Percentiles rank a stretch among this genome's conserved stretches.
These are phyloP conservation scores for Botrytis paeoniae DNA, from an alignment of 2,329 filamentous ascomycete genomes.

Conservation along the genomic window DNA sequence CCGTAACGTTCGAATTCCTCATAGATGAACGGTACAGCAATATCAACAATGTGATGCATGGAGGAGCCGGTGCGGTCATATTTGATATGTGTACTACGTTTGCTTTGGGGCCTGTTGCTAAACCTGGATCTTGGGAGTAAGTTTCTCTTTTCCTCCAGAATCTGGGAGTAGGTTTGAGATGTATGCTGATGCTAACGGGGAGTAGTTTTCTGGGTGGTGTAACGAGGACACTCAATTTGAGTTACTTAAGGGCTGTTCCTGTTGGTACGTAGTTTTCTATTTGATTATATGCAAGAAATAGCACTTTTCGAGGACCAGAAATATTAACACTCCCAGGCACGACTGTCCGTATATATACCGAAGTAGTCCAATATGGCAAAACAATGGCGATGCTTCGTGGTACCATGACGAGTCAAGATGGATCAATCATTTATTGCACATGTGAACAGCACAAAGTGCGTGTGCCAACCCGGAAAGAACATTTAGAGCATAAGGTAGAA, in stretches of 20 bases:
- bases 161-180: not conserved
- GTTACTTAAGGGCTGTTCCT: slow-evolving; percentile 49
- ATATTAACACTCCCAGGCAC: slow-evolving; percentile 34
- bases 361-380: slow-evolving; percentile 46
- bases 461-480: slow-evolving; percentile 41
- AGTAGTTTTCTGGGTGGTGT: slow-evolving; percentile 48
- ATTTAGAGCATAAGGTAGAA: slow-evolving; percentile 40
- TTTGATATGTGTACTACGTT: slow-evolving; percentile 54
- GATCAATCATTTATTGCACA: slow-evolving; percentile 47
- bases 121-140: slow-evolving; percentile 49
- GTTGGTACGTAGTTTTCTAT: slow-evolving; percentile 37
- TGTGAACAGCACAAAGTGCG: slow-evolving; percentile 53
- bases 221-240: slow-evolving; percentile 49
- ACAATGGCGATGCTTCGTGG: slow-evolving; percentile 52
- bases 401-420: slow-evolving; percentile 48
- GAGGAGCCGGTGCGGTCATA: slow-evolving; percentile 51
- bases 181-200: not conserved
- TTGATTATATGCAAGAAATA: not conserved
- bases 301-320: not conserved
- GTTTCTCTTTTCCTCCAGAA: slow-evolving; percentile 17
- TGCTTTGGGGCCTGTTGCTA: slow-evolving; percentile 48
- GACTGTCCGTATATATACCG: slow-evolving; percentile 43
- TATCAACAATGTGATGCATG: slow-evolving; percentile 48
- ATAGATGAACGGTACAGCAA: slow-evolving; percentile 47
- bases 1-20: slow-evolving; percentile 44